Base-by-base conservation (phyloP, 352 stramenopile species). In the Phytophthora sp. region DNA sequence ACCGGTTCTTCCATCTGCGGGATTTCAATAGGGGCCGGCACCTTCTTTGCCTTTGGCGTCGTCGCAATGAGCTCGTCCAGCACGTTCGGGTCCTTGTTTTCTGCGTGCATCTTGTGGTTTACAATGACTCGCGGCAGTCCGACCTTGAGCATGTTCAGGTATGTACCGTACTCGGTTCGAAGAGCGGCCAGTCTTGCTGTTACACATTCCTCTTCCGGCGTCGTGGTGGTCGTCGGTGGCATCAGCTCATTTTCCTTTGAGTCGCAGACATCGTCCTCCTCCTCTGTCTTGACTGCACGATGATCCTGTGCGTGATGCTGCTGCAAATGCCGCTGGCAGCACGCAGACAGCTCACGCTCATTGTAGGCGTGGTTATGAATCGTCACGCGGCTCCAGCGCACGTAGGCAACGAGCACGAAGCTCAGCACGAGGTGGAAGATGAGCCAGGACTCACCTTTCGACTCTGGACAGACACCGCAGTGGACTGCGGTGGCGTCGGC, bases 81-180 rank as follows among this genome's bases (percentile, higher is more conserved):
- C 6, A 91, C 69, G 3, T 63, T 36, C 1, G 80, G 79, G 27
- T 94, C 82, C 11, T 86, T 79, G 12, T 76, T 77, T 39, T 89
- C 81, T 3, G 68, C 63, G 7, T 77, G 75, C 80, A 95, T 90
- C 26, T 88, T 88, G 55, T 93, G 82, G 55, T 92, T 69, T 7
- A 94, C 85, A 6, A 92, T 75, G 7, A 88, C 73, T 29, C 77
- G 55, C 8, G 86, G 77, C 5, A 89, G 71, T 15, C 84, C 80
- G 16, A 95, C 86, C 61, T 90, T 91, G 23, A 94, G 69, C 80
- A 95, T 91, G 41, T 90, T 84, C 50, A 95, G 76, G 66, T 90
- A 95, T 6, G 82, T 44, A 3, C 59, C 54, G 24, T 77, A 77
- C 30, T 77, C 65, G n/a, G 6, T 51, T 3, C 56, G 70, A 53